A percentile compares a stretch with the other conserved stretches of the same genome.
These are phyloP conservation scores for Stephanodiscus triporus DNA, from an alignment of 108 stramenopile genomes.

Conservation along the genomic window DNA sequence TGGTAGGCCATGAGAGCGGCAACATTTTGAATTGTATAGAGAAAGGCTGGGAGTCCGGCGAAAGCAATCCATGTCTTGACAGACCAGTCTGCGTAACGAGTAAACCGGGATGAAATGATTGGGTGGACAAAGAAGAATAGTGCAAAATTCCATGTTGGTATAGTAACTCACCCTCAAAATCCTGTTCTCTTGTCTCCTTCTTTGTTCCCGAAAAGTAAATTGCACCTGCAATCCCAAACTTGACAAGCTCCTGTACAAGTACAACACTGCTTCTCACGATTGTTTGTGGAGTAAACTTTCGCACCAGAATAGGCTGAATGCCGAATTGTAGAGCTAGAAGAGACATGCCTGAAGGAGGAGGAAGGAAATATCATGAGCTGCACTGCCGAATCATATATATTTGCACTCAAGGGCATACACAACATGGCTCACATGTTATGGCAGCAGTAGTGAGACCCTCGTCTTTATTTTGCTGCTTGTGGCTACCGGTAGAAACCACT, in stretches of 20 bases:
- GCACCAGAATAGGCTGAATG: constrained; percentile 77
- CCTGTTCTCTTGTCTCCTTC: constrained; percentile 37
- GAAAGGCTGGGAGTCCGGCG: constrained; percentile 73
- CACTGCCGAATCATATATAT: background rate
- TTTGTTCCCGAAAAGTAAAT: constrained; percentile 47
- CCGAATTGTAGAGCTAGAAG: constrained; percentile 84
- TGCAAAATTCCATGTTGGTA: background rate
- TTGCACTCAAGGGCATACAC: background rate
- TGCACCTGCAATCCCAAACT: constrained; percentile 49
- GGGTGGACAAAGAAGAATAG: background rate
- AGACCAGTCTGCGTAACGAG: constrained; percentile 54
- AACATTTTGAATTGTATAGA: constrained; percentile 84
- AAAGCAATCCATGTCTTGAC: constrained; percentile 42
- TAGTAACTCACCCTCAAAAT: constrained; percentile 29
- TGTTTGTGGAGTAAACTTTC: constrained; percentile 60
- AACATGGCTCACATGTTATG: constrained; percentile 15
- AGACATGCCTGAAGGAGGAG: constrained; percentile 46
- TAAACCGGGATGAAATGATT: constrained; percentile 6
- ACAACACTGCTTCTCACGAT: constrained; percentile 67
- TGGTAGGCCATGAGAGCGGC: constrained; percentile 74
- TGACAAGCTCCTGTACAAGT: constrained; percentile 63
- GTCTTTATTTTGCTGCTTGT: constrained; percentile 1
- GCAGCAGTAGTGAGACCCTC: constrained; percentile 38
- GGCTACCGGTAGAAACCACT: background rate
- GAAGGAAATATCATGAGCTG: constrained; percentile 13